Evolutionary conservation across 2,329 filamentous ascomycete genomes (phyloP).

Genomic region (Stagonosporopsis chrysanthemi): DNA sequence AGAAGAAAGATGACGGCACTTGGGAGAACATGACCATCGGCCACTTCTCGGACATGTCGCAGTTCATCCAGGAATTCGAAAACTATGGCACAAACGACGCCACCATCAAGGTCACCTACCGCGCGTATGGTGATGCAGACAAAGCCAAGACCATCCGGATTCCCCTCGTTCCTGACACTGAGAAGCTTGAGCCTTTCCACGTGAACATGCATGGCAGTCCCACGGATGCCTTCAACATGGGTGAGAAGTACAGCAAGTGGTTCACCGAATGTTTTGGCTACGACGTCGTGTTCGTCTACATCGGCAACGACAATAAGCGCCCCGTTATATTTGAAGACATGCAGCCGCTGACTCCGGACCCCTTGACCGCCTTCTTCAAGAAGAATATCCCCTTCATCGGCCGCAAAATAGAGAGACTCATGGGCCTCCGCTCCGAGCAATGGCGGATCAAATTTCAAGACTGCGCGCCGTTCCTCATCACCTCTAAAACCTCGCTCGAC

Average conservation of each 20-base stretch:
- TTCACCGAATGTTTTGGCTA: conserved; percentile 55
- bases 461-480: conserved; percentile 76
- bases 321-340: conserved; percentile 50
- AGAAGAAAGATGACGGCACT: conserved; percentile 44
- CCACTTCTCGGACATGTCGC: conserved; percentile 50
- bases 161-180: conserved; percentile 50
- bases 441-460: conserved; percentile 72
- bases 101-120: conserved; percentile 51
- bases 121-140: conserved; percentile 41
- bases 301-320: conserved; percentile 51
- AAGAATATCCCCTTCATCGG: conserved; percentile 24
- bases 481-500: conserved; percentile 72
- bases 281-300: conserved; percentile 52
- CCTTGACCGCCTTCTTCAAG: conserved; percentile 26
- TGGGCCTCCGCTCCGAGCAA: conserved; percentile 44
- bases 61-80: conserved; percentile 52
- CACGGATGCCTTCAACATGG: conserved; percentile 55
- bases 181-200: conserved; percentile 46
- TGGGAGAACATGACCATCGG: conserved; percentile 54
- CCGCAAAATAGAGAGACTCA: conserved; percentile 22
- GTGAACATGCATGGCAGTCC: conserved; percentile 56
- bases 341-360: conserved; percentile 26
- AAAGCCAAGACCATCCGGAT: conserved; percentile 45
- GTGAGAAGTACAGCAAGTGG: conserved; percentile 52
- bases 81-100: conserved; percentile 38